Evolutionary conservation across 2,329 filamentous ascomycete genomes (phyloP).

Genomic region (Xylaria sp.): DNA sequence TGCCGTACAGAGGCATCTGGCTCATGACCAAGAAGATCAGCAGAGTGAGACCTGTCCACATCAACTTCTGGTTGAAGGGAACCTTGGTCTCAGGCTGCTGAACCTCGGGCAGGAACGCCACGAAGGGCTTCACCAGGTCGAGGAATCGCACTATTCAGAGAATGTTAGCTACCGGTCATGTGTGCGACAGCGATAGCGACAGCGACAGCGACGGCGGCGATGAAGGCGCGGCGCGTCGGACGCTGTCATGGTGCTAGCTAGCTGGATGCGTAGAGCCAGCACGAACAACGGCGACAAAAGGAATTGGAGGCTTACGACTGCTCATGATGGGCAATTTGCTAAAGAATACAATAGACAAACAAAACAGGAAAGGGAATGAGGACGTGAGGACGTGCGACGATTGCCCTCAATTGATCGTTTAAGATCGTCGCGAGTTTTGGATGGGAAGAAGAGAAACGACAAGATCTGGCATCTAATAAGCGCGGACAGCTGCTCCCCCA

Average conservation of each 20-base stretch:
- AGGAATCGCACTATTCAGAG: slow-evolving; percentile 80
- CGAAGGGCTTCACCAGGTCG: slow-evolving; percentile 98
- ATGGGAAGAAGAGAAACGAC: slow-evolving; percentile 26
- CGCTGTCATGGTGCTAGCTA: slow-evolving; percentile 3
- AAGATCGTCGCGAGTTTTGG: slow-evolving; percentile 31
- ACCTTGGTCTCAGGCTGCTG: slow-evolving; percentile 97
- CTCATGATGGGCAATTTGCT: slow-evolving; percentile 33
- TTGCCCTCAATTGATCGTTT: slow-evolving; percentile 25
- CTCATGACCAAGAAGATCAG: slow-evolving; percentile 99
- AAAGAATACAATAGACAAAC: slow-evolving; percentile 19
- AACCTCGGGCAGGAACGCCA: slow-evolving; percentile 99
- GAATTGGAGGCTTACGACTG: slow-evolving; percentile 33
- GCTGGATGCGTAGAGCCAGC: slow-evolving; percentile 1
- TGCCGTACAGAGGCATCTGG: slow-evolving; percentile 96
- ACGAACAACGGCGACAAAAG: not conserved
- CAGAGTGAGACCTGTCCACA: slow-evolving; percentile 91
- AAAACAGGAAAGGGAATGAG: slow-evolving; percentile 21
- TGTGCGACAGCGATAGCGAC: slow-evolving; percentile 18
- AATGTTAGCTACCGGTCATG: slow-evolving; percentile 21
- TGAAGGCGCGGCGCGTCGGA: slow-evolving; percentile 16
- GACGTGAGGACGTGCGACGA: slow-evolving; percentile 24
- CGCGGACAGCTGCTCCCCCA: slow-evolving; percentile 17
- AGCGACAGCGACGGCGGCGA: slow-evolving; percentile 8
- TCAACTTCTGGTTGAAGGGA: slow-evolving; percentile 96
- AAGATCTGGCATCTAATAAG: slow-evolving; percentile 32